A percentile compares a stretch with the other conserved stretches of the same genome.
These are phyloP conservation scores for Cercospora sojina DNA, from an alignment of 2,329 filamentous ascomycete genomes.

Conservation along the genomic window DNA sequence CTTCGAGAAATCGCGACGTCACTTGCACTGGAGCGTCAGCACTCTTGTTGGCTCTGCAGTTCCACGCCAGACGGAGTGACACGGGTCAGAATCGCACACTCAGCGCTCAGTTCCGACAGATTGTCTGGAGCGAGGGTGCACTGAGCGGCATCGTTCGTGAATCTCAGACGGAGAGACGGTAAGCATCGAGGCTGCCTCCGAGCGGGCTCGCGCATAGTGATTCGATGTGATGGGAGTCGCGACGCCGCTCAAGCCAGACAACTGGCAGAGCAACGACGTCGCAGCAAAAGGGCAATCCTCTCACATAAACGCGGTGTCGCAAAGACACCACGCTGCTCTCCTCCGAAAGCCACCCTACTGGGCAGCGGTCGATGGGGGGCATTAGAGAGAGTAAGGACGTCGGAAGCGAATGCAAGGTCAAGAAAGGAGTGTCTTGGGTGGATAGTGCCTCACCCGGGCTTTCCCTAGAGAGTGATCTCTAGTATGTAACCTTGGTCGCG, in stretches of 20 bases:
- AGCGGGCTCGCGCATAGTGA: background rate
- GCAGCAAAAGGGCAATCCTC: background rate
- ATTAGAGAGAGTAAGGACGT: background rate
- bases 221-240: background rate
- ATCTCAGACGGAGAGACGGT: background rate
- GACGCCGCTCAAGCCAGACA: background rate
- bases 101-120: background rate
- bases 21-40: background rate
- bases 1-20: background rate
- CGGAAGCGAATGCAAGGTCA: background rate
- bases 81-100: background rate
- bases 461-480: background rate
- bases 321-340: background rate
- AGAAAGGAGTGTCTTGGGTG: background rate
- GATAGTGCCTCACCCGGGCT: background rate
- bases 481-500: background rate
- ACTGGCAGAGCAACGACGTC: background rate
- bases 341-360: constrained; percentile 4
- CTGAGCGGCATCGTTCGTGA: background rate
- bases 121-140: background rate
- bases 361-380: constrained; percentile 2
- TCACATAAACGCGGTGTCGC: background rate
- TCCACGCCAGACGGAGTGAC: background rate
- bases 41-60: background rate
- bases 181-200: background rate